These are phyloP conservation scores for Rhizopogon salebrosus DNA, from an alignment of 768 basidiomycete species.

Conservation along the genomic window DNA sequence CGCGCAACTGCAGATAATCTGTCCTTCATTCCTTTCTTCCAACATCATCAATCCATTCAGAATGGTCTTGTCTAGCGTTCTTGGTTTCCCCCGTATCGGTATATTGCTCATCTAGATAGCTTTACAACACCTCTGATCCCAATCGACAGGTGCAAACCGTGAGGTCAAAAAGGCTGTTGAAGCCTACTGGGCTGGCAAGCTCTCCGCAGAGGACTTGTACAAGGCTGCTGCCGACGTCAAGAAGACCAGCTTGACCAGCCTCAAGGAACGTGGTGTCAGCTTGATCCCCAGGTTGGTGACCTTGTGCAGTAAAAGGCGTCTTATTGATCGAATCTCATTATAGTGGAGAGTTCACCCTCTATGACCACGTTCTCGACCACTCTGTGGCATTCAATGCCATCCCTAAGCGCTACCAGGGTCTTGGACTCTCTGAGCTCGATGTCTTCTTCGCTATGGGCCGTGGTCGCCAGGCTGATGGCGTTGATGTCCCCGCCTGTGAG, in stretches of 20 bases:
- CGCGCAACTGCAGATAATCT: conserved; percentile 6
- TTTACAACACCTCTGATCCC: background rate
- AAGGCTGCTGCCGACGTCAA: conserved; percentile 84
- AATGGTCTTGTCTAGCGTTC: conserved; percentile 81
- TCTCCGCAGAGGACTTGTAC: conserved; percentile 81
- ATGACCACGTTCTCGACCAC: conserved; percentile 98
- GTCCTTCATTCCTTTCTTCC: conserved; percentile 12
- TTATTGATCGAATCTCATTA: conserved; percentile 15
- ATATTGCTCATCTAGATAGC: background rate
- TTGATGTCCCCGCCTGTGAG: conserved; percentile 95
- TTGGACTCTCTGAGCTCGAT: conserved; percentile 84
- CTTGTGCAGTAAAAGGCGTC: conserved; percentile 4
- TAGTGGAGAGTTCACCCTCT: conserved; percentile 97
- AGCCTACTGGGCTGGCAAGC: conserved; percentile 95
- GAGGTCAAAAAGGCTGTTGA: conserved; percentile 98
- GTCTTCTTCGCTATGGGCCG: conserved; percentile 99
- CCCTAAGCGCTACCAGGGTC: conserved; percentile 87
- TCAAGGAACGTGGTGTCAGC: conserved; percentile 85
- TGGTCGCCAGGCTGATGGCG: conserved; percentile 89
- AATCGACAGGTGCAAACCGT: conserved; percentile 72
- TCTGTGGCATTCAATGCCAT: conserved; percentile 95
- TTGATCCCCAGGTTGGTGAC: conserved; percentile 77
- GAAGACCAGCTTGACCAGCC: conserved; percentile 80
- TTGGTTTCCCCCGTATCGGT: conserved; percentile 94
- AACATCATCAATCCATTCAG: conserved; percentile 12